These are phyloP conservation scores for Candida suzukii DNA, from an alignment of 805 yeast genomes.

Conservation along the genomic window DNA sequence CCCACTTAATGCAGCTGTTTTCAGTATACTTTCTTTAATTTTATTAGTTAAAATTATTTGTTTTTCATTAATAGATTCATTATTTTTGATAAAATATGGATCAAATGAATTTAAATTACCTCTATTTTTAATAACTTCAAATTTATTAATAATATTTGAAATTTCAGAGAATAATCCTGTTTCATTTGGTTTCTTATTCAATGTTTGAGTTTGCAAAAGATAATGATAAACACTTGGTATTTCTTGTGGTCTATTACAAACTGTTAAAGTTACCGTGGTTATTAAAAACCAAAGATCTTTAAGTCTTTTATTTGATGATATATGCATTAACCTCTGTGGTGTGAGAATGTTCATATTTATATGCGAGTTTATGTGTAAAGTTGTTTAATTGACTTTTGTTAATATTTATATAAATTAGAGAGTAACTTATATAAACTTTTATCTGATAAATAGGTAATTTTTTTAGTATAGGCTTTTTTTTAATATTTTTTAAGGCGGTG, in stretches of 20 bases:
- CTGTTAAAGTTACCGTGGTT: slow-evolving; percentile 77
- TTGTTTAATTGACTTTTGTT: neutral
- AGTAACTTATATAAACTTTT: too few species aligned
- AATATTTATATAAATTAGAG: too few species aligned
- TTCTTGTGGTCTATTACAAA: slow-evolving; percentile 77
- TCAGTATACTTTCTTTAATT: slow-evolving; percentile 71
- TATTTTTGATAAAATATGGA: slow-evolving; percentile 30
- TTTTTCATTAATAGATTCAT: slow-evolving; percentile 19
- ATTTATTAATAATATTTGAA: slow-evolving; percentile 19
- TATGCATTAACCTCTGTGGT: neutral
- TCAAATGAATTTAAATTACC: slow-evolving; percentile 5
- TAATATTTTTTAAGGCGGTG: too few species aligned
- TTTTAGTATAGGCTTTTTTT: too few species aligned
- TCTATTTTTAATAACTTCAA: slow-evolving; percentile 9
- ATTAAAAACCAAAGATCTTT: slow-evolving; percentile 57
- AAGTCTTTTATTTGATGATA: neutral
- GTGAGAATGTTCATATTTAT: neutral
- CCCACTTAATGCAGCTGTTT: slow-evolving; percentile 74
- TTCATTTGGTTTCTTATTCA: slow-evolving; percentile 8
- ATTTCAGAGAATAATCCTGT: slow-evolving; percentile 2
- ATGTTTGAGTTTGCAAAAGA: slow-evolving; percentile 34
- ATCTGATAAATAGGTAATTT: too few species aligned
- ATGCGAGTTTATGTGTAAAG: too few species aligned
- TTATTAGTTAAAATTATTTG: slow-evolving; percentile 32
- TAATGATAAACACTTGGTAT: slow-evolving; percentile 69